phyloP scores from a whole-genome alignment of 192 early-diverging fungal genomes.

The Umbelopsis sp. region DNA sequence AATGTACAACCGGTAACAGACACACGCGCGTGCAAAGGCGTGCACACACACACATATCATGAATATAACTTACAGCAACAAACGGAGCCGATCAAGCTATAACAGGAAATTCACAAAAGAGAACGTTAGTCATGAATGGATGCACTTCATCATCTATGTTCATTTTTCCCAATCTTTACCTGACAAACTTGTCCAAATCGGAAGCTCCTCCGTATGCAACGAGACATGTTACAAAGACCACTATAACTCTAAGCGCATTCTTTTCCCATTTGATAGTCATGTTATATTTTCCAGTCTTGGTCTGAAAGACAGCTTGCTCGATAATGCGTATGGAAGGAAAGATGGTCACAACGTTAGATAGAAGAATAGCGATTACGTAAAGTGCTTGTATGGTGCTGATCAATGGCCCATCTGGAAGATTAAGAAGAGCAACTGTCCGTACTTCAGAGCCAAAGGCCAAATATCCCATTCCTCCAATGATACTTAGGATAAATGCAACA shows the following conservation, averaged over 20 bases:
- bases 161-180: neutral
- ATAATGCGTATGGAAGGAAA: constrained; percentile 91
- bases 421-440: constrained; percentile 79
- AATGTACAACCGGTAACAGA: neutral
- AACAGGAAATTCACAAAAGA: neutral
- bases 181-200: constrained; percentile 87
- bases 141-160: neutral
- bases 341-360: constrained; percentile 82
- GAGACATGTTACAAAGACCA: constrained; percentile 62
- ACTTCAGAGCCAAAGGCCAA: constrained; percentile 79
- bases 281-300: constrained; percentile 62
- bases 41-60: no score
- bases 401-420: constrained; percentile 71
- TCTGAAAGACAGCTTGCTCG: constrained; percentile 71
- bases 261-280: constrained; percentile 70
- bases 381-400: constrained; percentile 74
- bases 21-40: no score
- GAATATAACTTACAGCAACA: constrained; percentile 49
- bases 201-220: constrained; percentile 74
- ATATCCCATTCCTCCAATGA: constrained; percentile 79
- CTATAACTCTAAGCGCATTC: constrained; percentile 69
- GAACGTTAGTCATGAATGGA: neutral
- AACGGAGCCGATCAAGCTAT: constrained; percentile 78
- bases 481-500: constrained; percentile 70
- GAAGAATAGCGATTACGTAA: constrained; percentile 87